These are phyloP conservation scores for Spathaspora sp. DNA, from an alignment of 805 yeast species.

Conservation along the genomic window DNA sequence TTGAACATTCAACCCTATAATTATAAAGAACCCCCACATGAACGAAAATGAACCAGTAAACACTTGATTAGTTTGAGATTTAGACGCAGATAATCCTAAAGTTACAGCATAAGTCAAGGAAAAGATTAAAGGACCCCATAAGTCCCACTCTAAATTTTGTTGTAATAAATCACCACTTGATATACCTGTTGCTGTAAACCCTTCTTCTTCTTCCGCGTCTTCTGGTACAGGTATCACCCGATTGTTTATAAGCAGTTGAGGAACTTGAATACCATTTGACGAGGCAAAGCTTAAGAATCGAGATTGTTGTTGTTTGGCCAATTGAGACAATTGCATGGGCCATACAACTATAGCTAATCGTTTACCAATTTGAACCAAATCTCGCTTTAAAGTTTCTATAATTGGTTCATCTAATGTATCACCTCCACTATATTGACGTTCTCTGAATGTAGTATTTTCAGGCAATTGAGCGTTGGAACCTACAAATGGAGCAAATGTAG, in stretches of 20 bases:
- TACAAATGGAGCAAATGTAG: slow-evolving; percentile 30
- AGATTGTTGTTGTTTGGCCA: slow-evolving; percentile 34
- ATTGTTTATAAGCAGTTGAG: slow-evolving; percentile 26
- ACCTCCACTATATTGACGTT: slow-evolving; percentile 60
- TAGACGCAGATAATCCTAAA: slow-evolving; percentile 45
- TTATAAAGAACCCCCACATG: slow-evolving; percentile 59
- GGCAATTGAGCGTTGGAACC: slow-evolving; percentile 12
- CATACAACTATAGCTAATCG: slow-evolving; percentile 39
- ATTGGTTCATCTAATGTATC: slow-evolving; percentile 75
- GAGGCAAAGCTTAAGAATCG: slow-evolving; percentile 31
- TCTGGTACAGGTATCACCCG: slow-evolving; percentile 24
- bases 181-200: slow-evolving; percentile 29
- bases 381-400: slow-evolving; percentile 45
- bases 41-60: slow-evolving; percentile 63
- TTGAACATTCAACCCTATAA: slow-evolving; percentile 64
- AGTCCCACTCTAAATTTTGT: slow-evolving; percentile 50
- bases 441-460: slow-evolving; percentile 28
- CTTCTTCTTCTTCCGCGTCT: slow-evolving; percentile 13
- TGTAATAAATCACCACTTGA: slow-evolving; percentile 12
- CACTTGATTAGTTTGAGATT: slow-evolving; percentile 45
- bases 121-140: slow-evolving; percentile 72
- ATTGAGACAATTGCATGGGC: slow-evolving; percentile 37
- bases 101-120: slow-evolving; percentile 53
- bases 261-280: slow-evolving; percentile 32
- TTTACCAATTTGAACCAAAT: slow-evolving; percentile 31